Conservation (phyloP, 768 basidiomycete genomes). For the Mycena olivaceomarginata region DNA sequence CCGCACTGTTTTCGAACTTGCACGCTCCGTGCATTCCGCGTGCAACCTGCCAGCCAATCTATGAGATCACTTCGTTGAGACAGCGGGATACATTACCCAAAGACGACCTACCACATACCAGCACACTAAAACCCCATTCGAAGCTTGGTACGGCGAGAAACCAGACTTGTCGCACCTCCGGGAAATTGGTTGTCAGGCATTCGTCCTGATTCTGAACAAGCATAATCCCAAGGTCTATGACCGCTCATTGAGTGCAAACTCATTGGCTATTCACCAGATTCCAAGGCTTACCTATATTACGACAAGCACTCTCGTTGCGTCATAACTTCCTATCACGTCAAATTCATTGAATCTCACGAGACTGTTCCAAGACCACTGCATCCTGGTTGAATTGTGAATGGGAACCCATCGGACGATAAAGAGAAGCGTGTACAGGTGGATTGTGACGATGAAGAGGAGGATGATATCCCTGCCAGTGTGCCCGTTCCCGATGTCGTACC, state of each 20-base stretch:
- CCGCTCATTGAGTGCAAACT: constrained; percentile 57
- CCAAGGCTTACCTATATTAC: constrained; percentile 59
- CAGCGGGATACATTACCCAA: neutral
- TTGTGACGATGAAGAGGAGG: neutral
- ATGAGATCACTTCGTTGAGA: constrained; percentile 17
- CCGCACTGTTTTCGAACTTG: neutral
- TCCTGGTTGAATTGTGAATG: neutral
- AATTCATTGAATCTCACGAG: constrained; percentile 48
- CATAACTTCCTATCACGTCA: constrained; percentile 48
- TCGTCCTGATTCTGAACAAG: constrained; percentile 57
- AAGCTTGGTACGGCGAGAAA: constrained; percentile 45
- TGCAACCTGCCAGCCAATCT: neutral
- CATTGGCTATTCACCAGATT: constrained; percentile 57
- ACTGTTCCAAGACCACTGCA: neutral
- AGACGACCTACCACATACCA: neutral
- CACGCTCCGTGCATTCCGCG: neutral
- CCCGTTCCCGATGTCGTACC: neutral
- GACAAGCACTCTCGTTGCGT: constrained; percentile 44
- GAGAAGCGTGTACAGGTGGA: neutral
- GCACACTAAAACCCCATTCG: constrained; percentile 43
- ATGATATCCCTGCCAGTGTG: neutral
- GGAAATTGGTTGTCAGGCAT: constrained; percentile 58
- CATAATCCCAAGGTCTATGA: constrained; percentile 52
- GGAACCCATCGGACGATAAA: too few relatives aligned
- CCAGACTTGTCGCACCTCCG: constrained; percentile 55